Percentiles rank a stretch among this genome's conserved stretches.
Conservation (phyloP, 2,329 filamentous ascomycete genomes). For the Penicillium decumbens region DNA sequence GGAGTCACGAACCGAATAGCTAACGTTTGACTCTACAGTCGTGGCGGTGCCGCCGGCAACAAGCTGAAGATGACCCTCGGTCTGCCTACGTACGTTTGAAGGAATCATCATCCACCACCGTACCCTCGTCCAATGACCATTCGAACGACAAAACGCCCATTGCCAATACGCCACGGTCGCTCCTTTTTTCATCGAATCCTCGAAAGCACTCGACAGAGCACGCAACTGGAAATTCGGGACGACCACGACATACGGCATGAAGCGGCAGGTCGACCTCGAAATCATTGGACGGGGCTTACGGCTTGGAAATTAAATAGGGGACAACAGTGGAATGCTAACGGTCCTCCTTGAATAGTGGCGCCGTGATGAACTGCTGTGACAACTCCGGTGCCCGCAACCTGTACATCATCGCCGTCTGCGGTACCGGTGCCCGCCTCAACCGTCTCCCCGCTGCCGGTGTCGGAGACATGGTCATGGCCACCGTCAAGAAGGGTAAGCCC, state of each 20-base stretch:
- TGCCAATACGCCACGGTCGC: constrained; percentile 5
- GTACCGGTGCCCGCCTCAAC: constrained; percentile 95
- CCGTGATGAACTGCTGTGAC: constrained; percentile 99
- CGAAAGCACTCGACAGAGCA: background rate
- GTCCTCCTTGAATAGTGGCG: constrained; percentile 61
- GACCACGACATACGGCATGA: background rate
- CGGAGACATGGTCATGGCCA: constrained; percentile 99
- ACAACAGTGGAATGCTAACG: constrained; percentile 25
- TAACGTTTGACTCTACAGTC: constrained; percentile 42
- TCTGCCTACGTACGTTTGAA: constrained; percentile 90
- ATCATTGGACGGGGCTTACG: constrained; percentile 13
- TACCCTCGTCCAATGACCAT: constrained; percentile 14
- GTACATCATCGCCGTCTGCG: constrained; percentile 99
- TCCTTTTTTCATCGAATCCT: background rate
- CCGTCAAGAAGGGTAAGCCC: constrained; percentile 99
- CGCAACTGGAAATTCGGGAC: constrained; percentile 1
- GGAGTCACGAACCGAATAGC: constrained; percentile 11
- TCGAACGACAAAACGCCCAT: constrained; percentile 7
- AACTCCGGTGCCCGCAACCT: constrained; percentile 98
- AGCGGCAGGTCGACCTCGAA: constrained; percentile 3
- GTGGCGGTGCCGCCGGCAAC: constrained; percentile 92
- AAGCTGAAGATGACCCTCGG: constrained; percentile 99
- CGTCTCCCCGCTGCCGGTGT: constrained; percentile 95
- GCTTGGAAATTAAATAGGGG: constrained; percentile 3
- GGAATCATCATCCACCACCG: constrained; percentile 13